phyloP scores from a whole-genome alignment of 2,329 filamentous ascomycete species.

The Venturia pyrina region DNA sequence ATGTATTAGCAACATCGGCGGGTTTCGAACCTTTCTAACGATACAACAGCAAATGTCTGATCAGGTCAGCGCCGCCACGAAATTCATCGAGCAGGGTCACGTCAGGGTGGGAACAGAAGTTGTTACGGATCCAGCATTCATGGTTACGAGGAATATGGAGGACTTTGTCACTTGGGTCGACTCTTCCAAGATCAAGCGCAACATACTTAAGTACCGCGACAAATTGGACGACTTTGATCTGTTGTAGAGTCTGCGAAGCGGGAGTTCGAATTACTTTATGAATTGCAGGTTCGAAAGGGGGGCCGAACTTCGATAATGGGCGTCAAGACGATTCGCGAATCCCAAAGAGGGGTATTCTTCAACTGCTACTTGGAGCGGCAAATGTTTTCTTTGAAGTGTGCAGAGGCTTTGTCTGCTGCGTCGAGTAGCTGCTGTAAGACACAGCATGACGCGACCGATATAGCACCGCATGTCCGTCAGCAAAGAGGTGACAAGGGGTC shows the following conservation, averaged over 20 bases:
- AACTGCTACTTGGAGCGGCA: too few relatives aligned
- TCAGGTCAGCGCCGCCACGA: conserved; percentile 42
- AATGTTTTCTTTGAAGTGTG: too few relatives aligned
- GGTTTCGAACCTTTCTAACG: neutral
- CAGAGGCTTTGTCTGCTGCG: too few relatives aligned
- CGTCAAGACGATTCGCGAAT: too few relatives aligned
- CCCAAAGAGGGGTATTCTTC: too few relatives aligned
- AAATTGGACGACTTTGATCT: conserved; percentile 94
- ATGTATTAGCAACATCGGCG: neutral
- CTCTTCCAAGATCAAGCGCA: conserved; percentile 93
- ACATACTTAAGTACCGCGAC: conserved; percentile 89
- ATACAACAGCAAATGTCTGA: conserved; percentile 34
- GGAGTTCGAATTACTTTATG: neutral
- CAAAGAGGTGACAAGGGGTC: too few relatives aligned
- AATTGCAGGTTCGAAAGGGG: neutral
- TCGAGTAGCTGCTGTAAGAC: too few relatives aligned
- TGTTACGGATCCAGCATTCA: conserved; percentile 78
- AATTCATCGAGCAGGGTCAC: conserved; percentile 89
- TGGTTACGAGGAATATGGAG: conserved; percentile 83
- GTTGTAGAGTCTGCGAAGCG: conserved; percentile 36
- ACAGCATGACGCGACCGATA: too few relatives aligned
- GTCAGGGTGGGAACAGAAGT: conserved; percentile 86
- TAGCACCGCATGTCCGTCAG: too few relatives aligned
- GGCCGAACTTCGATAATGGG: too few relatives aligned
- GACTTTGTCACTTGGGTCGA: conserved; percentile 96